Conservation (phyloP, 176 grass and related monocot species). For the Musa acuminata region DNA sequence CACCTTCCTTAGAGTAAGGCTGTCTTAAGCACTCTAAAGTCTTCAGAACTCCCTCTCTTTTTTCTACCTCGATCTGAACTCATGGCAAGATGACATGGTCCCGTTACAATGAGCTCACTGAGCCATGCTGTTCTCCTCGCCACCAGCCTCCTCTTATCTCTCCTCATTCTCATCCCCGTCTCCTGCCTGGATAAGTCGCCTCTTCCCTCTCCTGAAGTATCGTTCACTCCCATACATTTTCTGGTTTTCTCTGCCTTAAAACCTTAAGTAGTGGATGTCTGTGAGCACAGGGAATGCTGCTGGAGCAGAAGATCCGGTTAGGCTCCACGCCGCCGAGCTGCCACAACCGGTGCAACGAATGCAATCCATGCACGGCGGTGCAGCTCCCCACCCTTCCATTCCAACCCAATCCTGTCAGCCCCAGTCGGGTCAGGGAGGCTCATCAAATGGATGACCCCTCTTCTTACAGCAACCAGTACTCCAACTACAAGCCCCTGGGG, state of each 20-base stretch:
- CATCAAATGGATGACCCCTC: not conserved
- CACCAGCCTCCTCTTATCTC: constrained; percentile 6
- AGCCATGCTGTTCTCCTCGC: not conserved
- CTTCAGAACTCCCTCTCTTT: not conserved
- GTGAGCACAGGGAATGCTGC: constrained; percentile 26
- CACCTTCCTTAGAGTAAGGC: constrained; percentile 4
- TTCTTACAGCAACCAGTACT: constrained; percentile 37
- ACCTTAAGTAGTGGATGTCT: not conserved
- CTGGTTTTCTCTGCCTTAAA: not conserved
- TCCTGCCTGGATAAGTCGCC: constrained; percentile 23
- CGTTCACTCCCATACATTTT: not conserved
- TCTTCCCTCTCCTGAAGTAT: constrained; percentile 40
- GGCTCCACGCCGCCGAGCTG: constrained; percentile 90
- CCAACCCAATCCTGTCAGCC: not conserved
- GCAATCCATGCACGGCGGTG: constrained; percentile 79
- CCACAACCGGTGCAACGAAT: constrained; percentile 70
- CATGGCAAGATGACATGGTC: constrained; percentile 25
- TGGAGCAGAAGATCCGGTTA: constrained; percentile 60
- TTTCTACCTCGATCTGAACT: too few species aligned
- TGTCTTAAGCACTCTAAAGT: not conserved
- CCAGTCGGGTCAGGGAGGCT: too few species aligned
- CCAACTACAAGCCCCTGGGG: constrained; percentile 94
- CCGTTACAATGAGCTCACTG: constrained; percentile 57
- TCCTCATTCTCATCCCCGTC: constrained; percentile 27
- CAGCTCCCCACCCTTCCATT: constrained; percentile 48